phyloP scores from a whole-genome alignment of 2,329 filamentous ascomycete genomes.

The Magnaporthales sp. region DNA sequence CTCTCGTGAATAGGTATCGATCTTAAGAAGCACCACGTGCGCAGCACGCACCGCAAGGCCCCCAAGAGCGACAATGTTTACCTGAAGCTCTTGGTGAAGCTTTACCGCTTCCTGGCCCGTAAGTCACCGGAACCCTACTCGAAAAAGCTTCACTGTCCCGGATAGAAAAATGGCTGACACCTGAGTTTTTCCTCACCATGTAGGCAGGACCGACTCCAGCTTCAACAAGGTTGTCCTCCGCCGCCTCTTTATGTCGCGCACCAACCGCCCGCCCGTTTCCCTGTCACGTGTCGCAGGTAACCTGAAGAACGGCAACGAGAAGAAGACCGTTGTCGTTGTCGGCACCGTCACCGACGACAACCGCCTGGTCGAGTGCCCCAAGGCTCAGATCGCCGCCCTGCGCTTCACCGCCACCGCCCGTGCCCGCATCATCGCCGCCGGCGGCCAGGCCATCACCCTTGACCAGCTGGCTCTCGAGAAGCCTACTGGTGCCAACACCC shows the following conservation, averaged over 20 bases:
- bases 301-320: slow-evolving; percentile 53
- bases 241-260: slow-evolving; percentile 96
- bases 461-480: slow-evolving; percentile 95
- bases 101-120: slow-evolving; percentile 95
- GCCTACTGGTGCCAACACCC: slow-evolving; percentile 92
- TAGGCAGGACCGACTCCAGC: slow-evolving; percentile 88
- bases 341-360: slow-evolving; percentile 98
- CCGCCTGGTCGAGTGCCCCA: slow-evolving; percentile 82
- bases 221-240: slow-evolving; percentile 99
- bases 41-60: slow-evolving; percentile 75
- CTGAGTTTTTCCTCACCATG: not conserved
- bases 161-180: not conserved
- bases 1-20: slow-evolving; percentile 54
- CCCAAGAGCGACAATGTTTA: slow-evolving; percentile 99
- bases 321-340: slow-evolving; percentile 88
- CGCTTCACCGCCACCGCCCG: slow-evolving; percentile 95
- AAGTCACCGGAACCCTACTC: slow-evolving; percentile 35
- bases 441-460: slow-evolving; percentile 90
- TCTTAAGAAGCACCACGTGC: slow-evolving; percentile 62
- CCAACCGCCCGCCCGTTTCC: slow-evolving; percentile 93
- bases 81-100: slow-evolving; percentile 94
- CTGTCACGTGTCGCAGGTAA: slow-evolving; percentile 80
- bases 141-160: not conserved
- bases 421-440: slow-evolving; percentile 85
- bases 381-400: slow-evolving; percentile 87